phyloP scores from a whole-genome alignment of 108 stramenopile species.

The Schizochytrium sp. region DNA sequence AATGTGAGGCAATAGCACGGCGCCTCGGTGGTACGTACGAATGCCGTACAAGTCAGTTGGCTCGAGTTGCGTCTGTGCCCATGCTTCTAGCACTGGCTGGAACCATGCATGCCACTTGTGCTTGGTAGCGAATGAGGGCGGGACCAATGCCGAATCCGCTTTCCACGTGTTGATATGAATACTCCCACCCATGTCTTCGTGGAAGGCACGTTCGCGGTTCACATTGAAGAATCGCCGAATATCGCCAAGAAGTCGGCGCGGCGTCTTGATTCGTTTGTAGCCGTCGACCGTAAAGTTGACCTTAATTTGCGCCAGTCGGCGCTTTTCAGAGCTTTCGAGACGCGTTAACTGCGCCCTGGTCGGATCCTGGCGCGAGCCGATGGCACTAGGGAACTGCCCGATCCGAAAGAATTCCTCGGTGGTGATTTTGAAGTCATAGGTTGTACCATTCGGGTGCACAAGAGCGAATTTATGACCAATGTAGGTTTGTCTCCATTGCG shows the following conservation, averaged over 20 bases:
- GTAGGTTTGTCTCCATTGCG: background rate
- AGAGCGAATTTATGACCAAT: background rate
- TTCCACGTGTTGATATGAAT: constrained; percentile 84
- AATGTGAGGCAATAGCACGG: constrained; percentile 71
- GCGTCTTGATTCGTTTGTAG: background rate
- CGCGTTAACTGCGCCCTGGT: background rate
- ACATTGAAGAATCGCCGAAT: constrained; percentile 73
- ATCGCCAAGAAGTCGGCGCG: constrained; percentile 32
- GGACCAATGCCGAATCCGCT: constrained; percentile 56
- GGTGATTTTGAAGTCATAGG: background rate
- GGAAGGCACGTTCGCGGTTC: constrained; percentile 51
- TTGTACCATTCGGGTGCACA: background rate
- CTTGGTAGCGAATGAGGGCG: constrained; percentile 65
- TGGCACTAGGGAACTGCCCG: background rate
- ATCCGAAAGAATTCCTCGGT: background rate
- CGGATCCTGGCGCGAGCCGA: background rate
- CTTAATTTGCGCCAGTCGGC: background rate
- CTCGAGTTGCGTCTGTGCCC: constrained; percentile 61
- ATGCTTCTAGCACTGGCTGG: constrained; percentile 59
- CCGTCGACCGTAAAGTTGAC: background rate
- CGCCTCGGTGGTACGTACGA: constrained; percentile 71
- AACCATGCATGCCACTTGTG: constrained; percentile 57
- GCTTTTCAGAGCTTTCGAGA: background rate
- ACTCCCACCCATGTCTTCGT: constrained; percentile 68
- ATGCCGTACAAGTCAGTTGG: constrained; percentile 83